Percentiles rank a stretch among this genome's conserved stretches.
Conservation (phyloP, 768 basidiomycete species). For the Suillus subalutaceus region DNA sequence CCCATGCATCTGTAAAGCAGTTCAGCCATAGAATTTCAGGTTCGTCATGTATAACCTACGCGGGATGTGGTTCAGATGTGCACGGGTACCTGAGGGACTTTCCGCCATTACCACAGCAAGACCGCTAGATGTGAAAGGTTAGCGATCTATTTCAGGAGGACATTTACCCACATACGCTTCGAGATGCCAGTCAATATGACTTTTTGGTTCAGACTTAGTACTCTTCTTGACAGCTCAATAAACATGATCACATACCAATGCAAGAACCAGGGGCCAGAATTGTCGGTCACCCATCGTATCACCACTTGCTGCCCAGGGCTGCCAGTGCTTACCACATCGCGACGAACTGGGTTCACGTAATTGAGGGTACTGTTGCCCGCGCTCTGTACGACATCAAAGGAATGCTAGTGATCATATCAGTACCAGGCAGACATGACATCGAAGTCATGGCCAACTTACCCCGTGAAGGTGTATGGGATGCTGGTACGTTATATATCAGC, state of each 20-base stretch:
- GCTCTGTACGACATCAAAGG: conserved; percentile 18
- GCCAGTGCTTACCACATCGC: conserved; percentile 42
- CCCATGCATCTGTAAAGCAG: conserved; percentile 23
- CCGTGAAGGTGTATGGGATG: conserved; percentile 37
- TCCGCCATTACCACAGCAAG: conserved; percentile 36
- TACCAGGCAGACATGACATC: not conserved
- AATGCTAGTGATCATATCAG: conserved; percentile 5
- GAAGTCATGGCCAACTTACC: conserved; percentile 15
- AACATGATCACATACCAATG: conserved; percentile 21
- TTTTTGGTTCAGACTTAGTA: conserved; percentile 6
- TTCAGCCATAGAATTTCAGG: not conserved
- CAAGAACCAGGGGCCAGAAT: conserved; percentile 57
- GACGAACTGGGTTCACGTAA: conserved; percentile 24
- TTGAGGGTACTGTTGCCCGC: conserved; percentile 14
- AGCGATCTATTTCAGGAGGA: not conserved
- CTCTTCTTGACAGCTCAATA: not conserved
- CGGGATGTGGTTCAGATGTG: not conserved
- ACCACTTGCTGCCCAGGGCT: conserved; percentile 41
- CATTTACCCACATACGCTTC: conserved; percentile 15
- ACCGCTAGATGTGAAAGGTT: conserved; percentile 19
- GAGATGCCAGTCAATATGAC: conserved; percentile 26
- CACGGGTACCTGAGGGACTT: conserved; percentile 16
- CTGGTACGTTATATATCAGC: not conserved
- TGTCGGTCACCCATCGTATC: conserved; percentile 64
- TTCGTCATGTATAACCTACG: not conserved